Evolutionary conservation across 164 flowering plant species (phyloP), one percentile per base, ranked within the genome.

Genomic region (Buxus sempervirens): DNA sequence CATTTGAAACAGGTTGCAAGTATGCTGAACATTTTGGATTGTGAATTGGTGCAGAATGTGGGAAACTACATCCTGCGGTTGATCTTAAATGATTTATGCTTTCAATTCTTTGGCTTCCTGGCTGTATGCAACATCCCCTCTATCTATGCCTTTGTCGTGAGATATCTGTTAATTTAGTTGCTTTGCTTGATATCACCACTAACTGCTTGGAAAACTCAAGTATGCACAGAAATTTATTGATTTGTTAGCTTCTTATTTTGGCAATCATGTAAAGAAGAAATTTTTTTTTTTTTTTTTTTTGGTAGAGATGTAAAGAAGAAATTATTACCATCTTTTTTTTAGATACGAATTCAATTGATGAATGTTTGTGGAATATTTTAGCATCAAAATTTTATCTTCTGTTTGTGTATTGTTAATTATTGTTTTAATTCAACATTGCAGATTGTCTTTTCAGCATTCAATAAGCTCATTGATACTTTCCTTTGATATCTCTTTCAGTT

Each of bases 11-110:
- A 93, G 98, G 96, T 90, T 68, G 98, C 98, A 32, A 91, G 96
- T 77, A 65, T 91, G 62, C 74, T 95, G 69, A 89, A 88, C 76
- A 89, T 95, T 76, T 79, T 91, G 88, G 96, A 90, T 75, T 54
- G 76, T 68, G 91, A 85, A 65, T 84, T 95, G 42, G 77, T 82
- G 65, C 74, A 78, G 65, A 75, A 79, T 82, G 90, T 95, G 58
- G 97, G 97, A 76, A 72, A 84, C 75, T 91, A 85, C 80, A 84
- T 94, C 63, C 24, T 80, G 69, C 91, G 98, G 98, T 91, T 70
- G 55, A 81, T 75, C 21, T 38, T 32, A 26, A 64, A 57, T 60
- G 19, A 2, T 53, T 63, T 42, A 15, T 58, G 20, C 54, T 54
- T 27, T 24, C 36, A 24, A 15, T 27, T 25, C 4, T 24, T 69